Evolutionary conservation across 257 asterid species (phyloP).

Genomic region (Solanum gandarillasii): DNA sequence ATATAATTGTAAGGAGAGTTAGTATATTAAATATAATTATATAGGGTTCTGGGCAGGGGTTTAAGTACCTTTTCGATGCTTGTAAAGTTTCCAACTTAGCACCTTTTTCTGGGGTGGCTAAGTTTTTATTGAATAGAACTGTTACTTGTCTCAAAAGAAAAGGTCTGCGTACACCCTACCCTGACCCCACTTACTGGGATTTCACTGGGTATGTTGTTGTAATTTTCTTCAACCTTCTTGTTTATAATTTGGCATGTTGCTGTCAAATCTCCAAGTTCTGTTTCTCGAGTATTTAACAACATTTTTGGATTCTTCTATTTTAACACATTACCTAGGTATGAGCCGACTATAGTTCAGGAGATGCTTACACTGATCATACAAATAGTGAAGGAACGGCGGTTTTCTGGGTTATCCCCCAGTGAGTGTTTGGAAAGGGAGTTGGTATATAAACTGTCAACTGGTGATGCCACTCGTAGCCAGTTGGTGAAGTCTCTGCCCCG

Average conservation of each 20-base stretch:
- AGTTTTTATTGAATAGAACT: not conserved
- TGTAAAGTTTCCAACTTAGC: not conserved
- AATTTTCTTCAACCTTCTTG: not conserved
- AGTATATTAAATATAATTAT: not conserved
- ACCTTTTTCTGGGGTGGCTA: not conserved
- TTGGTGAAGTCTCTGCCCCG: conserved; percentile 85
- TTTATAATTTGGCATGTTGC: not conserved
- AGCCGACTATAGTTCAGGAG: conserved; percentile 65
- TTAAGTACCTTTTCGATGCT: not conserved
- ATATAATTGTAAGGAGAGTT: not conserved
- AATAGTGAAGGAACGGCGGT: conserved; percentile 83
- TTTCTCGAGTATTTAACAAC: not conserved
- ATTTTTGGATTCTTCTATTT: not conserved
- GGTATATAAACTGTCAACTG: conserved; percentile 70
- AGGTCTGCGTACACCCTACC: not conserved
- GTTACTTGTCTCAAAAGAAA: not conserved
- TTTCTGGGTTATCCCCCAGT: conserved; percentile 71
- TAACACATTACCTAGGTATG: conserved; percentile 42
- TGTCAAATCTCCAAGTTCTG: not conserved
- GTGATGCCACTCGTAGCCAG: conserved; percentile 92
- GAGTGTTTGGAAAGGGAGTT: conserved; percentile 79
- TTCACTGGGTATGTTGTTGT: not conserved
- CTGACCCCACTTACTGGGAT: not conserved
- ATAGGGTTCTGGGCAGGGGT: not conserved
- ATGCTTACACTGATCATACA: conserved; percentile 87